Evolutionary conservation across 2,329 filamentous ascomycete genomes (phyloP).

Genomic region (Plenodomus tracheiphilus): DNA sequence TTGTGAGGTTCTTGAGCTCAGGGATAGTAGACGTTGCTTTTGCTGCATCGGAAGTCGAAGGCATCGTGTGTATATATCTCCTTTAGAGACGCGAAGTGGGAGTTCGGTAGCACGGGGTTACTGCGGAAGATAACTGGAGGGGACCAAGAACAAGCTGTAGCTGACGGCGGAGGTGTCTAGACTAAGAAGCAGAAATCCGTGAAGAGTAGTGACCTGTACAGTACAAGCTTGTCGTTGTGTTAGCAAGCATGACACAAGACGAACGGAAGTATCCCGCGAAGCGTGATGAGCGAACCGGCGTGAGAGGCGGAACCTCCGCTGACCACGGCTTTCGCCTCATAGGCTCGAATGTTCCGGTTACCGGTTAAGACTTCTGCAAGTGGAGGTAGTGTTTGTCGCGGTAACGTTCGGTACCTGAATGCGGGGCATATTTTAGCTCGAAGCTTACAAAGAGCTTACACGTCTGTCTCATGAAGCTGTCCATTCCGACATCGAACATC

Average conservation of each 20-base stretch:
- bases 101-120: too few species aligned
- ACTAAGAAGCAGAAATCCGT: background rate
- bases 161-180: too few species aligned
- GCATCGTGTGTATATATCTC: background rate
- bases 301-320: conserved; percentile 1
- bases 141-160: background rate
- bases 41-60: background rate
- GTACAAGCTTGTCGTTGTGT: conserved; percentile 3
- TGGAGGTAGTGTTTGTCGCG: conserved; percentile 13
- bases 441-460: conserved; percentile 18
- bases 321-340: conserved; percentile 9
- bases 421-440: conserved; percentile 10
- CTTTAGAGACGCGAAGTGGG: too few species aligned
- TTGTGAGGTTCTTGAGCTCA: conserved; percentile 66
- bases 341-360: conserved; percentile 8
- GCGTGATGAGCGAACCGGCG: background rate
- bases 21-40: conserved; percentile 10
- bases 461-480: background rate
- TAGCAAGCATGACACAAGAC: background rate
- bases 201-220: background rate
- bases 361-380: conserved; percentile 12
- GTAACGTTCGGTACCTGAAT: conserved; percentile 18
- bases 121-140: background rate
- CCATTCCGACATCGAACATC: background rate
- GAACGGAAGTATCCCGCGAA: conserved; percentile 8